Base-by-base conservation (phyloP, 2,329 filamentous ascomycete species). In the Fusarium burgessii region DNA sequence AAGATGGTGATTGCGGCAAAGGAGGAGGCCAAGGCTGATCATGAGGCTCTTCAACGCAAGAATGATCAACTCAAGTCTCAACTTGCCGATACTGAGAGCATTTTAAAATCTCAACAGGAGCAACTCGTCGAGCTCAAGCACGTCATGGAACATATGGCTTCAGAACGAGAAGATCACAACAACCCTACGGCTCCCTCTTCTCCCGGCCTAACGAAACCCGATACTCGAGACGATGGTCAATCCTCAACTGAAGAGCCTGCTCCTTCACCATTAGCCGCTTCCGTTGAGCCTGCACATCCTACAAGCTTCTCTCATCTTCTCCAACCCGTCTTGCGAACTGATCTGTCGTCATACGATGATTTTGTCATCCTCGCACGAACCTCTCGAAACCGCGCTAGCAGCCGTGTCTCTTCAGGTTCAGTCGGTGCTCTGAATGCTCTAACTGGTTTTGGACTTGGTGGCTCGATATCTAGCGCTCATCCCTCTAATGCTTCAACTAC, bases 1-100 rank as follows among this genome's bases (percentile, higher is more conserved):
- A 95, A 92, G 86, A 98, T 99, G 95, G 96, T 99, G 56, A 93
- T 95, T 42, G 79, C 76, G 18, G 95, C 95, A 40, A 93, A 97
- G 77, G 94, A 95, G 79, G 93, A 97, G 68, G 94, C 96, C 12
- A 91, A 94, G 67, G 90, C 89, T 70, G 94, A 98, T 74, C 92
- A 94, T 40, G 94, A 98, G 72, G 87, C 88, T 7, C 84, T 95
- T 43, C 91, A 94, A 62, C 92, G 92, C 77, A 93, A 93, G 78
- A 97, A 96, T 76, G 94, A 97, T 62, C 93, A 97, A 80, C 87
- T 98, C 55, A 93, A 90, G 76, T 87, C 91, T 29, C 95, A 98
- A 80, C 86, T 99, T 57, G 90, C 90, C 61, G 95, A 99, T 78
- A 95, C 93, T 0, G 94, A 98, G 80, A 87, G 88, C 27, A 87